Percentiles rank a stretch among this genome's conserved stretches.
These are phyloP conservation scores for Actinomucor elegans DNA, from an alignment of 371 early-diverging fungal species.

Conservation along the genomic window DNA sequence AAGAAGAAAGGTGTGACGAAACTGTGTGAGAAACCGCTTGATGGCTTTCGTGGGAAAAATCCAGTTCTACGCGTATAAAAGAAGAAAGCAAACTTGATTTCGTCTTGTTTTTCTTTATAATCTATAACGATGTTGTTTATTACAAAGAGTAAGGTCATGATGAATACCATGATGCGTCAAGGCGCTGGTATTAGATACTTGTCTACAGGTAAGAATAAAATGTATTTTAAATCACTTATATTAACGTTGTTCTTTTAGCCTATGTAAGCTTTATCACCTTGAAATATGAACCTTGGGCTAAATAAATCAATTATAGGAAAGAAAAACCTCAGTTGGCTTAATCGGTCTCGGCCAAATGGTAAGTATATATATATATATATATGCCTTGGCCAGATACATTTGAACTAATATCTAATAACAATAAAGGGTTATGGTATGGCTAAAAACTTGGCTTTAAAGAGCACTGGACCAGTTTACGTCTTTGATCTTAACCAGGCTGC, in stretches of 20 bases:
- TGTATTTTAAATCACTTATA: neutral
- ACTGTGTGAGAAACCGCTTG: neutral
- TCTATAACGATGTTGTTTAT: constrained; percentile 1
- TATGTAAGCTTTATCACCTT: neutral
- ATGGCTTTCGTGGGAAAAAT: neutral
- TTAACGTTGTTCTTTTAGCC: neutral
- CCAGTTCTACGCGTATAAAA: neutral
- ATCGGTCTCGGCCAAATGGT: constrained; percentile 97
- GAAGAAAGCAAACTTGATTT: neutral
- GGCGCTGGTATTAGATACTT: constrained; percentile 10
- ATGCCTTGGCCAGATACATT: neutral
- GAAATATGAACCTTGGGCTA: neutral
- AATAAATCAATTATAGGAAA: constrained; percentile 11
- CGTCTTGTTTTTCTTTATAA: neutral
- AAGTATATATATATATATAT: constrained; percentile 1
- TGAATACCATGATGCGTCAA: neutral
- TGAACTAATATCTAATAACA: too few relatives aligned
- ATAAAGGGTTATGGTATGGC: constrained; percentile 85
- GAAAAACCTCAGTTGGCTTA: constrained; percentile 73
- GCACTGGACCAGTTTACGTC: constrained; percentile 58
- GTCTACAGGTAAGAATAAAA: constrained; percentile 11
- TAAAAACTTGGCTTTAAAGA: constrained; percentile 74
- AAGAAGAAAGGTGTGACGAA: too few relatives aligned
- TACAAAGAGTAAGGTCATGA: neutral
- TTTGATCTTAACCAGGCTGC: constrained; percentile 70